Conservation (phyloP, 225 moss, liverwort and hornwort genomes). For the Antitrichia curtipendula region DNA sequence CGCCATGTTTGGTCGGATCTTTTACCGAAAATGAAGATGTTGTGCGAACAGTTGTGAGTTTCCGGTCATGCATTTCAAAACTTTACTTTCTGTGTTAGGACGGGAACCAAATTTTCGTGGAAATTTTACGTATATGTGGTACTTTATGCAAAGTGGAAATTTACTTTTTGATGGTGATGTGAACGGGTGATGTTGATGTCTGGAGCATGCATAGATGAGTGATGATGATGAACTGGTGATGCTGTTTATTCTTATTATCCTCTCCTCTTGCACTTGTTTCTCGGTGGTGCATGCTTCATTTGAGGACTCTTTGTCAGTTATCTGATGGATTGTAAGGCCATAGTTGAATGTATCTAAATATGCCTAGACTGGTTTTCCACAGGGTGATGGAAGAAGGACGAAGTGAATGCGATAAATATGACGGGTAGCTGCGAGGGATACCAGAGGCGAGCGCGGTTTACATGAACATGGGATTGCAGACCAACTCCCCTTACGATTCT, state of each 20-base stretch:
- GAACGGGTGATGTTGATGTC: not conserved
- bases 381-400: conserved; percentile 20
- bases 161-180: not conserved
- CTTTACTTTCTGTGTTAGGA: not conserved
- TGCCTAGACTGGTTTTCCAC: not conserved
- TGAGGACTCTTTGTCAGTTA: not conserved
- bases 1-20: not conserved
- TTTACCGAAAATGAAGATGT: not conserved
- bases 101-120: not conserved
- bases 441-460: not conserved
- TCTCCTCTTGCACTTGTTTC: not conserved
- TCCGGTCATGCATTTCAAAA: not conserved
- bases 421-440: not conserved
- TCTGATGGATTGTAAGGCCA: not conserved
- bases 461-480: conserved; percentile 24
- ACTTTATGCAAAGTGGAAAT: not conserved
- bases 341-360: not conserved
- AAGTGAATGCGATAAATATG: not conserved
- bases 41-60: not conserved
- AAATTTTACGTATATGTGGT: not conserved
- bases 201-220: not conserved
- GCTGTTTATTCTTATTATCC: not conserved
- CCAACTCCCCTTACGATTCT: conserved; percentile 1
- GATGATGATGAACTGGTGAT: no score
- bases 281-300: not conserved